These are phyloP conservation scores for Trichophyton simii DNA, from an alignment of 2,329 filamentous ascomycete genomes.

Conservation along the genomic window DNA sequence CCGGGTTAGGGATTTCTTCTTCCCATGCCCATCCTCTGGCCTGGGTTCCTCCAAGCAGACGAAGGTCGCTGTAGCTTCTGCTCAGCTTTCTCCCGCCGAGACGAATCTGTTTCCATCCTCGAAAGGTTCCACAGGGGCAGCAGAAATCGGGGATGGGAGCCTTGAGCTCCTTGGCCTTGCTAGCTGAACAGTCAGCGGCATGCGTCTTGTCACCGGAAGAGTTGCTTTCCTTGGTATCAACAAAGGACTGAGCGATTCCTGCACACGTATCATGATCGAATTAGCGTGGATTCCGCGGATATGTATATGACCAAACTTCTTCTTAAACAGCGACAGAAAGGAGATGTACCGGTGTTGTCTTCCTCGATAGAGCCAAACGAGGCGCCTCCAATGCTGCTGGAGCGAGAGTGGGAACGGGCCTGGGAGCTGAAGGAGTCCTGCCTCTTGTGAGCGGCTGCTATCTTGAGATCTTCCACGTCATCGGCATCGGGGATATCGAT, in stretches of 20 bases:
- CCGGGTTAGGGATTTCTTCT: constrained; percentile 11
- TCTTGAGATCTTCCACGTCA: constrained; percentile 4
- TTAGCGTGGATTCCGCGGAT: neutral
- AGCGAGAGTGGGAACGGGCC: constrained; percentile 27
- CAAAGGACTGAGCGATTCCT: constrained; percentile 35
- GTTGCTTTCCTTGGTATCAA: constrained; percentile 27
- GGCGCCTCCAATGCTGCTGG: constrained; percentile 28
- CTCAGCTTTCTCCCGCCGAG: constrained; percentile 33
- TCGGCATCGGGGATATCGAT: neutral
- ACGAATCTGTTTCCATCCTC: constrained; percentile 35
- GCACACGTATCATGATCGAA: neutral
- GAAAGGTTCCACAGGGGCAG: constrained; percentile 35
- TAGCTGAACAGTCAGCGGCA: constrained; percentile 12
- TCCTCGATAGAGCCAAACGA: constrained; percentile 35
- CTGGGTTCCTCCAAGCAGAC: constrained; percentile 24
- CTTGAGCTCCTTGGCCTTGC: constrained; percentile 21
- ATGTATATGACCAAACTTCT: neutral
- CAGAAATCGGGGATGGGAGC: constrained; percentile 30
- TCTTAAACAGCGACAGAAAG: neutral
- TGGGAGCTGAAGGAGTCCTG: constrained; percentile 23
- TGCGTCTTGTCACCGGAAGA: constrained; percentile 17
- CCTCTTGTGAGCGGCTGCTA: neutral
- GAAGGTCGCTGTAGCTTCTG: constrained; percentile 34
- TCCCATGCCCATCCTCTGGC: constrained; percentile 35
- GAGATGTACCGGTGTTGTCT: constrained; percentile 25